Base-by-base conservation (phyloP, 2,329 filamentous ascomycete genomes). In the Aspergillus neotritici region DNA sequence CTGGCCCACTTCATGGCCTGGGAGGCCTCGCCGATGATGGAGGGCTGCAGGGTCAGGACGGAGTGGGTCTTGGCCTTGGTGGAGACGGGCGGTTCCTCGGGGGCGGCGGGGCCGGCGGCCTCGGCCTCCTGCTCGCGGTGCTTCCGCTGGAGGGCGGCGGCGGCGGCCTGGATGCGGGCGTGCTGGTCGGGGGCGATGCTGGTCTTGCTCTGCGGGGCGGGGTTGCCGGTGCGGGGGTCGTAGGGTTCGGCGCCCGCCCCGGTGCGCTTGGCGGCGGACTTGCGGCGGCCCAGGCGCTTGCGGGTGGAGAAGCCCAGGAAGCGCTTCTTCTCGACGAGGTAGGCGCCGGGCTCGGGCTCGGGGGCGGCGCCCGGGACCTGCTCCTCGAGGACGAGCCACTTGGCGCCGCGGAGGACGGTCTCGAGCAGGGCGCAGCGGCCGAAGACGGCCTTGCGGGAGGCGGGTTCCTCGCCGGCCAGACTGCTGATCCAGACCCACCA, bases 401-500 rank as follows among this genome's bases (percentile, higher is more conserved):
- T 84, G 15, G 88, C 87, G 41, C 82, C 80, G 33, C 77, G 74
- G 48, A 97, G 93, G 11, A 79, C 75, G 0, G 93, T 97, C 65
- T 98, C 93, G 35, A 97, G 79, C 31, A 98, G 77, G 14, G 93
- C 88, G 60, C 93, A 98, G 50, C 93, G 80, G 31, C 93, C 93
- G 63, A 98, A 98, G 0, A 90, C 88, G 5, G 90, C 84, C 64
- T 98, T 98, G 48, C 93, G 82, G 36, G 84, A 78, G 0, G 82
- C 68, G 0, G 90, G 86, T 69, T 98, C 93, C 59, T 98, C 93
- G 1, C 83, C 86, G 1, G 91, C 89, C 58, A 98, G 72, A 74
- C 91, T 97, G 55, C 82, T 94, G 77, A 98, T 97, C 93, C 93
- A 98, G 4, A 97, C 93, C 91, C 93, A 97, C 93, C 93, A 98